phyloP scores from a whole-genome alignment of 257 asterid genomes.

The Plantago elongata region DNA sequence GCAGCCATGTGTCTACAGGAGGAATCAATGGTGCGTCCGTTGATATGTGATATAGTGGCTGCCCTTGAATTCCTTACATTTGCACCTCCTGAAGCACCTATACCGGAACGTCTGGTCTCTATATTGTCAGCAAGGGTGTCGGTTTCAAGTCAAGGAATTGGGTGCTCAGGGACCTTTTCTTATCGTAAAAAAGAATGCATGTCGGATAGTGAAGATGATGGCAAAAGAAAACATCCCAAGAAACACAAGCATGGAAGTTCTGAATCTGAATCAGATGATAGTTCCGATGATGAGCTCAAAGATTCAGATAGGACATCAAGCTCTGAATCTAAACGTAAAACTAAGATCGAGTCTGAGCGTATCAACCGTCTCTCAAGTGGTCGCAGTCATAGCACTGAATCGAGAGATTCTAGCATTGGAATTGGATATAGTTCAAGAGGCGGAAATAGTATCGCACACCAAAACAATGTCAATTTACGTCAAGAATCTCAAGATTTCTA shows the following conservation, averaged over 20 bases:
- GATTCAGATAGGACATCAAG: not conserved
- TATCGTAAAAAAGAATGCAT: not conserved
- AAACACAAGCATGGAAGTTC: not conserved
- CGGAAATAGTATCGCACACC: too few relatives aligned
- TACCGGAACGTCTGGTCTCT: conserved; percentile 31
- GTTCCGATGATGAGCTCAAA: not conserved
- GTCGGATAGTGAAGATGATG: not conserved
- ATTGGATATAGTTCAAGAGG: too few relatives aligned
- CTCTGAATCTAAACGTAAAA: conserved; percentile 4
- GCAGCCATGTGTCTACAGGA: conserved; percentile 91
- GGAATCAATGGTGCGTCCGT: conserved; percentile 77
- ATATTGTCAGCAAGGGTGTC: conserved; percentile 29
- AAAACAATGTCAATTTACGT: too few relatives aligned
- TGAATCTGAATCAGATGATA: not conserved
- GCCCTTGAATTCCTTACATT: conserved; percentile 56
- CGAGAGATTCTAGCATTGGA: not conserved
- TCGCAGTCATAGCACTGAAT: not conserved
- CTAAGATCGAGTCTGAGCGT: not conserved
- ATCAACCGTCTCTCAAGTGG: conserved; percentile 4
- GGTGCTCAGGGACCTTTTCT: conserved; percentile 1
- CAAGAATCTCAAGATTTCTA: not conserved
- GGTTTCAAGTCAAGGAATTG: not conserved
- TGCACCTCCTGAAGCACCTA: conserved; percentile 41
- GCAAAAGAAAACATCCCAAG: not conserved
- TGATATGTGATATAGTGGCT: conserved; percentile 61